Evolutionary conservation across 768 basidiomycete genomes (phyloP).

Genomic region (Pluteus cervinus): DNA sequence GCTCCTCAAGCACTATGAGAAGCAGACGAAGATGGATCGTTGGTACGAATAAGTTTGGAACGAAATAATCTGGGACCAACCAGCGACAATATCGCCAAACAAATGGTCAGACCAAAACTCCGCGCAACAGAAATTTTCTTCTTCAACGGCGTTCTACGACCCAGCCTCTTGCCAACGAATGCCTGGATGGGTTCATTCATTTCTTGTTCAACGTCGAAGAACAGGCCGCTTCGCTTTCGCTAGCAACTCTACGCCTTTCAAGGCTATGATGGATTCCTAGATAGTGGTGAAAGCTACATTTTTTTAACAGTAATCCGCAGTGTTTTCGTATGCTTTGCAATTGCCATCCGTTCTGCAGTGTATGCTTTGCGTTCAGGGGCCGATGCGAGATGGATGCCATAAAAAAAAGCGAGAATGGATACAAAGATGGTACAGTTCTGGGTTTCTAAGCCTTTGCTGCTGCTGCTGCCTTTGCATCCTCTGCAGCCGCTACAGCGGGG

Average conservation of each 20-base stretch:
- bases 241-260: slow-evolving; percentile 60
- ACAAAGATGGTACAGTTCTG: slow-evolving; percentile 5
- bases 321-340: background rate
- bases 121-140: too few relatives aligned
- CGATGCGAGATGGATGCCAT: slow-evolving; percentile 3
- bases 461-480: slow-evolving; percentile 70
- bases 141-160: too few relatives aligned
- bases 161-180: slow-evolving; percentile 26
- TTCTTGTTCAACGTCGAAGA: slow-evolving; percentile 40
- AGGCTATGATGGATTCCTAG: slow-evolving; percentile 67
- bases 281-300: slow-evolving; percentile 68
- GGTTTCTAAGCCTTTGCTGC: slow-evolving; percentile 40
- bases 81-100: too few relatives aligned
- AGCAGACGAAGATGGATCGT: slow-evolving; percentile 38
- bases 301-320: slow-evolving; percentile 1
- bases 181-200: slow-evolving; percentile 29
- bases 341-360: background rate
- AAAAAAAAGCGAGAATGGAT: slow-evolving; percentile 2
- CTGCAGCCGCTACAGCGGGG: slow-evolving; percentile 89
- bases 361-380: background rate
- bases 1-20: slow-evolving; percentile 50
- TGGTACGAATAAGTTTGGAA: slow-evolving; percentile 27
- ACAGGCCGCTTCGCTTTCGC: slow-evolving; percentile 59
- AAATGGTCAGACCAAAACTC: too few relatives aligned
- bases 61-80: too few relatives aligned